Evolutionary conservation across 2,329 filamentous ascomycete species (phyloP).

Genomic region (Massarina eburnea): DNA sequence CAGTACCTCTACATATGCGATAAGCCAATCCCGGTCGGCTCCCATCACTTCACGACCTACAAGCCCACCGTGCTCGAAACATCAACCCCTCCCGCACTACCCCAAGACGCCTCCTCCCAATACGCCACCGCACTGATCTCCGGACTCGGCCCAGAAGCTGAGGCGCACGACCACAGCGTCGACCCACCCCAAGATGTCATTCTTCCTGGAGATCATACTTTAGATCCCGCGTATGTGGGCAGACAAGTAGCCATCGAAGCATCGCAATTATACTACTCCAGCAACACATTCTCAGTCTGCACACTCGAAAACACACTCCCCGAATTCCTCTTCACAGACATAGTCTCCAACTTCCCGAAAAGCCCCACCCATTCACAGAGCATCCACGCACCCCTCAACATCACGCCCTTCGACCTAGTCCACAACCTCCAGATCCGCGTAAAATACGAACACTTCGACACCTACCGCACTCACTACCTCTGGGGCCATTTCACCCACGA

Average conservation of each 20-base stretch:
- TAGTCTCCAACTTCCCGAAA: conserved; percentile 1
- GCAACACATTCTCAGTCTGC: conserved; percentile 28
- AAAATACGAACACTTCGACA: conserved; percentile 22
- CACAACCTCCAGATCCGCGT: conserved; percentile 24
- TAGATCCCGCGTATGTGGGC: conserved; percentile 23
- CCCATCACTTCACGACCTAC: conserved; percentile 25
- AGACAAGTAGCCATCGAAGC: conserved; percentile 12
- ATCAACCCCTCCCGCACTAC: background rate
- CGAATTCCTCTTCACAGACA: conserved; percentile 10
- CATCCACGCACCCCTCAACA: background rate
- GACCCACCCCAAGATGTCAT: conserved; percentile 18
- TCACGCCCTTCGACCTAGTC: conserved; percentile 16
- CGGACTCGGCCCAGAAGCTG: background rate
- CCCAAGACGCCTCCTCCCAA: background rate
- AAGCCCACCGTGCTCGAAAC: background rate
- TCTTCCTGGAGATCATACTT: conserved; percentile 20
- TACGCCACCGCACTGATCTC: background rate
- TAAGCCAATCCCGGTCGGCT: conserved; percentile 21
- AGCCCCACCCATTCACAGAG: background rate
- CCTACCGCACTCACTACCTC: background rate
- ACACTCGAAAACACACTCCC: conserved; percentile 15
- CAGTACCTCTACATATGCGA: conserved; percentile 25
- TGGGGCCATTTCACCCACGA: conserved; percentile 9
- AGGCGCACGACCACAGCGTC: conserved; percentile 20
- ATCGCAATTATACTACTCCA: conserved; percentile 19